These are phyloP conservation scores for Colletotrichum musae DNA, from an alignment of 2,329 filamentous ascomycete genomes.

Conservation along the genomic window DNA sequence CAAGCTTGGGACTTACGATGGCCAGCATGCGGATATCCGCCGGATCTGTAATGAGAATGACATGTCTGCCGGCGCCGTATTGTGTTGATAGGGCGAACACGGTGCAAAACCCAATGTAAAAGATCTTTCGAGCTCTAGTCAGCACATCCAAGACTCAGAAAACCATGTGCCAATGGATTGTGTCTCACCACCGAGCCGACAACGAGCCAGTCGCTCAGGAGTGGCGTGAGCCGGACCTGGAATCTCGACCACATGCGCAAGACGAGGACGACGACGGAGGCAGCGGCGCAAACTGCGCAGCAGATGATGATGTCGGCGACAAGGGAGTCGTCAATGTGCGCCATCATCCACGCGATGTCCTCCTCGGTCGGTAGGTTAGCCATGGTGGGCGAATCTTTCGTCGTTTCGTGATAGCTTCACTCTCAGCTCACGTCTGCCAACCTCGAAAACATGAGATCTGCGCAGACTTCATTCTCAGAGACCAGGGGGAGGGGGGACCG, in stretches of 20 bases:
- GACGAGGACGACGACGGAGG: constrained; percentile 17
- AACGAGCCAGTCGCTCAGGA: constrained; percentile 34
- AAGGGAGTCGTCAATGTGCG: constrained; percentile 29
- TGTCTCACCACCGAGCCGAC: constrained; percentile 26
- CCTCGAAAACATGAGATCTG: not conserved
- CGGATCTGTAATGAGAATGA: constrained; percentile 31
- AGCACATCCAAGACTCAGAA: not conserved
- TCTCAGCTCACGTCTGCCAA: not conserved
- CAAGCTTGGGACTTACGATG: constrained; percentile 17
- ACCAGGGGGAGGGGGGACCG: no score
- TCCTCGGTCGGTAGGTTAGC: constrained; percentile 12
- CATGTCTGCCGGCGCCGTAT: constrained; percentile 31
- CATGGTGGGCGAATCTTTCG: constrained; percentile 7
- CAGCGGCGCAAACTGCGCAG: constrained; percentile 21
- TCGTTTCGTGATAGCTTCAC: not conserved
- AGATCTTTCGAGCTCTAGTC: constrained; percentile 13
- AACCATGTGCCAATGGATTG: no score
- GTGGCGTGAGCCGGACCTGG: constrained; percentile 6
- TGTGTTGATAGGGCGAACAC: constrained; percentile 31
- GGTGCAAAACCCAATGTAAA: constrained; percentile 26
- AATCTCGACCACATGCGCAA: constrained; percentile 26
- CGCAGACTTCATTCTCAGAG: no score
- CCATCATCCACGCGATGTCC: constrained; percentile 35
- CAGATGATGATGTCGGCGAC: constrained; percentile 32
- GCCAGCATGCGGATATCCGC: constrained; percentile 32